phyloP scores from a whole-genome alignment of 73 alveolate genomes.

The Paramecium sonneborni region DNA sequence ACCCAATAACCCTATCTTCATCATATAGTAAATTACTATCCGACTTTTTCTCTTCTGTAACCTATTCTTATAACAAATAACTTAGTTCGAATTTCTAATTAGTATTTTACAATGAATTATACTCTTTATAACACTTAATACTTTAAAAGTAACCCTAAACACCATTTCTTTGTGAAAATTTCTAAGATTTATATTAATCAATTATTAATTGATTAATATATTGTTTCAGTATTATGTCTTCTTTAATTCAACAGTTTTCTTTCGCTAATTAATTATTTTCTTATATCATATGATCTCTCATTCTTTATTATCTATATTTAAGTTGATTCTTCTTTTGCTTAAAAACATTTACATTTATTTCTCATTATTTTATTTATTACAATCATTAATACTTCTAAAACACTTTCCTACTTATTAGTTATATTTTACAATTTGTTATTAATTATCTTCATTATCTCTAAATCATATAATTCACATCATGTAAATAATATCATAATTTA shows the following conservation, averaged over 20 bases:
- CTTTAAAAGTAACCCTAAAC: neutral
- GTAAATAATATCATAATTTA: neutral
- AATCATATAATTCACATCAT: neutral
- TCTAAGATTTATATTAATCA: neutral
- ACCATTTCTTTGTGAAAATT: neutral
- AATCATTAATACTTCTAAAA: neutral
- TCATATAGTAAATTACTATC: constrained; percentile 79
- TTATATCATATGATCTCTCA: neutral
- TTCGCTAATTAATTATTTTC: neutral
- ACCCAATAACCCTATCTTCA: constrained; percentile 86
- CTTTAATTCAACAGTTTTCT: neutral
- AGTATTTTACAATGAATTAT: neutral
- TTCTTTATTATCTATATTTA: neutral
- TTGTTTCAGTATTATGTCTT: neutral
- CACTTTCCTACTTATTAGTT: neutral
- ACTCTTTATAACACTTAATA: neutral
- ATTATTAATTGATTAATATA: neutral
- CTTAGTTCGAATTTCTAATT: neutral
- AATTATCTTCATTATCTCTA: neutral
- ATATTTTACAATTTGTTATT: neutral
- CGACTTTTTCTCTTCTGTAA: constrained; percentile 31
- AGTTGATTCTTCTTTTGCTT: neutral
- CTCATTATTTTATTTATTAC: neutral
- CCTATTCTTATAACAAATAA: neutral
- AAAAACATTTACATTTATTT: neutral